Conservation (phyloP, 2,329 filamentous ascomycete species). For the Zymoseptoria pseudotritici region DNA sequence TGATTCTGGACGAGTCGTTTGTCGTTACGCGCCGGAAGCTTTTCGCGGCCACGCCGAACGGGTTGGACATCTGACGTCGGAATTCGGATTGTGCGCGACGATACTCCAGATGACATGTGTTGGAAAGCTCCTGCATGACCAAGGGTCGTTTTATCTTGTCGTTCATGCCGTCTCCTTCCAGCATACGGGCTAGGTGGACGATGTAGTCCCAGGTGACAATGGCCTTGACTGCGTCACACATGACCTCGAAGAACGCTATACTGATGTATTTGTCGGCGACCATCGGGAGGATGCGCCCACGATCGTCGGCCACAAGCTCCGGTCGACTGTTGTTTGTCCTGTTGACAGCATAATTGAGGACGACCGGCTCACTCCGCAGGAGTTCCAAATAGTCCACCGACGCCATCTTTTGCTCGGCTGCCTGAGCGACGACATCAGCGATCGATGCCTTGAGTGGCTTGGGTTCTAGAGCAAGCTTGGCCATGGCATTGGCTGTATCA, state of each 20-base stretch:
- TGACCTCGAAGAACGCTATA: slow-evolving; percentile 10
- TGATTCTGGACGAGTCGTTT: slow-evolving; percentile 1
- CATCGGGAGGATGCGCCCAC: slow-evolving; percentile 7
- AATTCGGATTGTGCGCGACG: slow-evolving; percentile 8
- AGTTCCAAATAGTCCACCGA: slow-evolving; percentile 7
- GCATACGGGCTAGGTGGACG: slow-evolving; percentile 2
- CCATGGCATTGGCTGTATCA: slow-evolving; percentile 2
- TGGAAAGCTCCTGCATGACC: slow-evolving; percentile 10
- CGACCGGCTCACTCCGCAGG: slow-evolving; percentile 7
- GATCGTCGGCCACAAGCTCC: slow-evolving; percentile 8
- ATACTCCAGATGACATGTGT: slow-evolving; percentile 11
- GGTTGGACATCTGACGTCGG: slow-evolving; percentile 8
- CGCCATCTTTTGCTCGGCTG: slow-evolving; percentile 5
- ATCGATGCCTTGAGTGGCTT: slow-evolving; percentile 6
- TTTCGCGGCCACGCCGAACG: slow-evolving; percentile 3
- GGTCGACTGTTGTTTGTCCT: slow-evolving; percentile 3
- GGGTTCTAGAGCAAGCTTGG: slow-evolving; percentile 4
- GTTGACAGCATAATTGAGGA: slow-evolving; percentile 10
- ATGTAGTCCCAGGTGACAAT: slow-evolving; percentile 13
- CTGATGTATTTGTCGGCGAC: slow-evolving; percentile 7
- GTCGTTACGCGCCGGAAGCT: slow-evolving; percentile 7
- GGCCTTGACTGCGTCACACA: slow-evolving; percentile 8
- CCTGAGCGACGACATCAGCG: slow-evolving; percentile 5
- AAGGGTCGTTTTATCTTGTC: slow-evolving; percentile 8
- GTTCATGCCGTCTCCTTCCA: slow-evolving; percentile 2